phyloP scores from a whole-genome alignment of 2,329 filamentous ascomycete species.

The Paraphaeosphaeria sporulosa region DNA sequence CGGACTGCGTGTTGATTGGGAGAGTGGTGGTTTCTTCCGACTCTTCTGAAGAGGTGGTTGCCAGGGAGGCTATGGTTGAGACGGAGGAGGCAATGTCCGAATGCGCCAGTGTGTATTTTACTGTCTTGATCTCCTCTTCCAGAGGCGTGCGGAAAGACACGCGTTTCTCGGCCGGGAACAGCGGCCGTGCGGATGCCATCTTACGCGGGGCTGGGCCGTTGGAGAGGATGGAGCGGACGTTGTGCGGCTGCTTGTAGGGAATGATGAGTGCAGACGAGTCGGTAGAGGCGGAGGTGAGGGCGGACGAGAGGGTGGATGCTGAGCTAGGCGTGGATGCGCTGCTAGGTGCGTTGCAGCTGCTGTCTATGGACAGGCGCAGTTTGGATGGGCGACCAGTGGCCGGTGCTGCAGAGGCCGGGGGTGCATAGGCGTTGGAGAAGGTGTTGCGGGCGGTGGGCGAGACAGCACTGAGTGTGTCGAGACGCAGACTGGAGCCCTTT shows the following conservation, averaged over 20 bases:
- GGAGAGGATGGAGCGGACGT: constrained; percentile 54
- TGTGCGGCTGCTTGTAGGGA: constrained; percentile 57
- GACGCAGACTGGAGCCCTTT: constrained; percentile 60
- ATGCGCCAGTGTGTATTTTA: constrained; percentile 63
- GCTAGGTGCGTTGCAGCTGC: constrained; percentile 29
- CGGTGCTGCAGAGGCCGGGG: constrained; percentile 38
- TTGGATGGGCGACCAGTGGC: constrained; percentile 35
- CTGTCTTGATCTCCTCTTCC: constrained; percentile 66
- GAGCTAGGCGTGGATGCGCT: constrained; percentile 44
- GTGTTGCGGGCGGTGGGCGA: constrained; percentile 70
- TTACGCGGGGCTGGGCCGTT: constrained; percentile 54
- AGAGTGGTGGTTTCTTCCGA: constrained; percentile 25
- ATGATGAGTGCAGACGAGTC: constrained; percentile 47
- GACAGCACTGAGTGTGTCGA: constrained; percentile 62
- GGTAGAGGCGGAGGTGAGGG: constrained; percentile 50
- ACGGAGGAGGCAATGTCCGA: constrained; percentile 60
- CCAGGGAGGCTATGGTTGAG: constrained; percentile 39
- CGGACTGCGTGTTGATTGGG: constrained; percentile 17
- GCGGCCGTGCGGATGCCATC: constrained; percentile 52
- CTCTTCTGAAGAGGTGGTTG: constrained; percentile 21
- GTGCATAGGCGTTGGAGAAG: constrained; percentile 66
- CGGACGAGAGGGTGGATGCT: constrained; percentile 47
- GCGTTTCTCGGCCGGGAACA: constrained; percentile 64
- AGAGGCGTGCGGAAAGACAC: constrained; percentile 64
- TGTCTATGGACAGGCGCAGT: constrained; percentile 45